Evolutionary conservation across 1,139 yeast genomes (phyloP).

Genomic region (Scheffersomyces lignicola): DNA sequence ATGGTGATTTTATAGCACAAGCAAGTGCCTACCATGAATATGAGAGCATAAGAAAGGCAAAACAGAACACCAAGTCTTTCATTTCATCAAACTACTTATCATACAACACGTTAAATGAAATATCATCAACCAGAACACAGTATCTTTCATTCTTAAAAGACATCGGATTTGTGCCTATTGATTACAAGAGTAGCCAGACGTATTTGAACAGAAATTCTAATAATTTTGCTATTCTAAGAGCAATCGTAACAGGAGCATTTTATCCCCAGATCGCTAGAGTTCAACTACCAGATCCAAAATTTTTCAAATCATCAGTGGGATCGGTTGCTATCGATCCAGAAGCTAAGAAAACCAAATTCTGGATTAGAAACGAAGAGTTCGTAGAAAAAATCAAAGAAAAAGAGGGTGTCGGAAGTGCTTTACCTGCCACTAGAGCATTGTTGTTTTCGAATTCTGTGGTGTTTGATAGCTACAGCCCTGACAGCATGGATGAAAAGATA

Average conservation of each 20-base stretch:
- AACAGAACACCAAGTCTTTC: slow-evolving; percentile 44
- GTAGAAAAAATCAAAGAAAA: slow-evolving; percentile 16
- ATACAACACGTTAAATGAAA: slow-evolving; percentile 64
- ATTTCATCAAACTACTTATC: slow-evolving; percentile 66
- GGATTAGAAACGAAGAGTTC: slow-evolving; percentile 62
- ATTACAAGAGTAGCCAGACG: slow-evolving; percentile 22
- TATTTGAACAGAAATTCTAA: slow-evolving; percentile 48
- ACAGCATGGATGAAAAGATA: slow-evolving; percentile 20
- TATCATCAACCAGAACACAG: slow-evolving; percentile 68
- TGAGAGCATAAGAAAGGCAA: slow-evolving; percentile 22
- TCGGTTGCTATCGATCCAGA: slow-evolving; percentile 84
- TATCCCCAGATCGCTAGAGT: slow-evolving; percentile 83
- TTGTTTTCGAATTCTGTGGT: slow-evolving; percentile 81
- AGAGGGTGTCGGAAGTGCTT: slow-evolving; percentile 13
- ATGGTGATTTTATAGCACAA: slow-evolving; percentile 77
- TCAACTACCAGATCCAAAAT: slow-evolving; percentile 80
- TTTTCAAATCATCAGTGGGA: slow-evolving; percentile 68
- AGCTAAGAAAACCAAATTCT: slow-evolving; percentile 68
- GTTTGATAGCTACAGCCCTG: slow-evolving; percentile 35
- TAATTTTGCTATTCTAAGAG: slow-evolving; percentile 54
- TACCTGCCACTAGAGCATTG: slow-evolving; percentile 70
- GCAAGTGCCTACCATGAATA: slow-evolving; percentile 60
- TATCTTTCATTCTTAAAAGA: slow-evolving; percentile 68
- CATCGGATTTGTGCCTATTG: slow-evolving; percentile 68
- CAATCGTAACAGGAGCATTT: slow-evolving; percentile 76